Evolutionary conservation across 148 eudicot genomes (phyloP).

Genomic region (Rhododendron henanense): DNA sequence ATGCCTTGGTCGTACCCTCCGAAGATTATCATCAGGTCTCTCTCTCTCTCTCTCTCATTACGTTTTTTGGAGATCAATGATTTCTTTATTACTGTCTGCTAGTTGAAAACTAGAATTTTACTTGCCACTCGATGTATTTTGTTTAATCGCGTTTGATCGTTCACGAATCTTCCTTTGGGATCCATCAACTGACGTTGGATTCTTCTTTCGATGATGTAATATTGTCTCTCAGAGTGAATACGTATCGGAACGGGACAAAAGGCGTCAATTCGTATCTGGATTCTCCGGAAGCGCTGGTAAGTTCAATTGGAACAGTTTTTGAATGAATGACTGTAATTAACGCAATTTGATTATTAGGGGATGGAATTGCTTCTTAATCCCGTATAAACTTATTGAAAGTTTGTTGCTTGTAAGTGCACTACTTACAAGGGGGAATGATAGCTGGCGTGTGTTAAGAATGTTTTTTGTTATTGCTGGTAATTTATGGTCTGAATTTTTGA

Average conservation of each 20-base stretch:
- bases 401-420: not conserved
- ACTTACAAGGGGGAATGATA: not conserved
- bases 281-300: slow-evolving; percentile 93
- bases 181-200: not conserved
- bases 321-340: not conserved
- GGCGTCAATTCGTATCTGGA: slow-evolving; percentile 83
- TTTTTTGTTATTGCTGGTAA: not conserved
- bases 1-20: slow-evolving; percentile 81
- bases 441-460: not conserved
- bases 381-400: not conserved
- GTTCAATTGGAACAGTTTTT: no score
- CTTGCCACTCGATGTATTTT: not conserved
- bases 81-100: not conserved
- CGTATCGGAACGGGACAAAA: slow-evolving; percentile 76
- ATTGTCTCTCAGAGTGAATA: slow-evolving; percentile 69
- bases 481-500: not conserved
- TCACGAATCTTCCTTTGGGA: not conserved
- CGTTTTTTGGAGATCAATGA: not conserved
- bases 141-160: not conserved
- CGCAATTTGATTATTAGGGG: not conserved
- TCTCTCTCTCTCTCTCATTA: not conserved
- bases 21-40: slow-evolving; percentile 94
- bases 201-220: not conserved
- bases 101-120: not conserved
- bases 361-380: not conserved